Evolutionary conservation across 2,329 filamentous ascomycete genomes (phyloP), one percentile per base, ranked within the genome.

Genomic region (Ophiobolus disseminans): DNA sequence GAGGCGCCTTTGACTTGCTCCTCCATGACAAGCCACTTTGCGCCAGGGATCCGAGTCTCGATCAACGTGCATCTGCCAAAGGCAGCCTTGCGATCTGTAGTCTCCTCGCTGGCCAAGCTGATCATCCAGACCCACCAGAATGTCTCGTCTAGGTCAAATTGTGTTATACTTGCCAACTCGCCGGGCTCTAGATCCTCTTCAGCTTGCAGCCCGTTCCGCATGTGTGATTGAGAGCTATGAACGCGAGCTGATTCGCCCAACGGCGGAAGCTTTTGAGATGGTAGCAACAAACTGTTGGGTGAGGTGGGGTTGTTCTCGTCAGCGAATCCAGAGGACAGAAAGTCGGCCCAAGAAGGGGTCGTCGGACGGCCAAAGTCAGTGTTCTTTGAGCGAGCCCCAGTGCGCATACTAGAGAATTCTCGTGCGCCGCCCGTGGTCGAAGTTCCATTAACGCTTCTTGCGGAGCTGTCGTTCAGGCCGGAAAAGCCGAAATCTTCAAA

Each of bases 111-210:
- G 1, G 93, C 91, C 65, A 99, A 78, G 79, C 93, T 97, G 62
- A 86, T 95, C 82, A 99, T 97, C 94, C 94, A 99, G 3, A 97
- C 94, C 93, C 94, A 97, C 94, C 94, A 99, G 73, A 99, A 99
- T 1, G 91, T 88, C 70, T 97, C 93, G 63, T 99, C 94, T 4
- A 99, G 80, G 55, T 94, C 87, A 48, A 97, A 84, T 28, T 83
- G 83, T 19, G 84, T 89, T 66, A 99, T 96, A 69, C 91, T 97
- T 22, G 94, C 94, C 48, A 99, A 81, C 79, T 99, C 94, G 41
- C 91, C 94, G 0, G 93, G 94, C 57, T 97, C 91, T 0, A 97
- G 79, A 31, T 84, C 79, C 20, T 90, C 79, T 19, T 89, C 85
- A 11, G 81, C 81, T 57, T 91, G 86, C n/a, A 90, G 77, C 49